Percentiles rank a stretch among this genome's conserved stretches.
phyloP scores from a whole-genome alignment of 257 asterid genomes.

The Solanum sejunctum region DNA sequence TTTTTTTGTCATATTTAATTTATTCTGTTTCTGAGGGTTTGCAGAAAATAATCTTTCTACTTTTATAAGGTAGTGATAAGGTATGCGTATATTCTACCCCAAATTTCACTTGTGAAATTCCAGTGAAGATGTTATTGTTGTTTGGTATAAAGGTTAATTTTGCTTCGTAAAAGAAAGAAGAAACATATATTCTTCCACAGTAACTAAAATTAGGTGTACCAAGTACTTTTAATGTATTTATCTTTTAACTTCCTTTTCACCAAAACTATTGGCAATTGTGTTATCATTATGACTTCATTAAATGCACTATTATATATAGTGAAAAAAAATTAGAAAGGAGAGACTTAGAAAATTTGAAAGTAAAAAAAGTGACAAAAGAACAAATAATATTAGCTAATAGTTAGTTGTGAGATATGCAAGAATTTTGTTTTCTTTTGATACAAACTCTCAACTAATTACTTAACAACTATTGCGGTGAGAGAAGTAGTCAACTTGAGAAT shows the following conservation, averaged over 20 bases:
- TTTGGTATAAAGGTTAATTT: not conserved
- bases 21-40: too few species aligned
- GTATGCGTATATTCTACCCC: too few species aligned
- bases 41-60: too few species aligned
- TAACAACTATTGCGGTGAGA: not conserved
- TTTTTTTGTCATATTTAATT: not conserved
- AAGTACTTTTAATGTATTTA: not conserved
- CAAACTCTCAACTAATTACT: not conserved
- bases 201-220: not conserved
- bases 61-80: too few species aligned
- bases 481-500: not conserved
- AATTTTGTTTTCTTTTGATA: not conserved
- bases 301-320: not conserved
- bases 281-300: not conserved
- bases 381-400: not conserved
- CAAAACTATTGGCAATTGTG: not conserved
- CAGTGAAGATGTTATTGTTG: too few species aligned
- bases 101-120: too few species aligned
- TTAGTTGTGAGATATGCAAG: not conserved
- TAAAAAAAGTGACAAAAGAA: not conserved
- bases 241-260: not conserved
- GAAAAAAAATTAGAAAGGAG: not conserved
- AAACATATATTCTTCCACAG: not conserved
- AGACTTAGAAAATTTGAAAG: not conserved
- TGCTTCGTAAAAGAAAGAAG: not conserved